phyloP scores from a whole-genome alignment of 2,329 filamentous ascomycete species.

The Stachybotrys echinatus region DNA sequence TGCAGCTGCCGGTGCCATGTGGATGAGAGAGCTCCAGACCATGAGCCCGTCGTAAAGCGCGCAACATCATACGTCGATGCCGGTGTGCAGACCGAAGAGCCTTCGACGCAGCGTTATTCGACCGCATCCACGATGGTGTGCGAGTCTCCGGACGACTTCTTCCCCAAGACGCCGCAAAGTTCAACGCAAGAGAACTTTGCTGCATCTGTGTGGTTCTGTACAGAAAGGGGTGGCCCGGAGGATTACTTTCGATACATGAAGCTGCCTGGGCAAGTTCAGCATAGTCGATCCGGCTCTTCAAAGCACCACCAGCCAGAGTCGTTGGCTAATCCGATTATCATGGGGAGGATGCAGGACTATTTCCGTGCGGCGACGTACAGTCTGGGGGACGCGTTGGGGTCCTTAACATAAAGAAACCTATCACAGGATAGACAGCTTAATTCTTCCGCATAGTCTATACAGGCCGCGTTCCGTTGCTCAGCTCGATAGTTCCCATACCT shows the following conservation, averaged over 20 bases:
- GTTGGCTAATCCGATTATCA: neutral
- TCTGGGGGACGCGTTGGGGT: neutral
- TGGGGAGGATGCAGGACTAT: neutral
- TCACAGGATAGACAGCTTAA: too few species aligned
- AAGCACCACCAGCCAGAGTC: neutral
- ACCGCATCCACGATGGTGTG: neutral
- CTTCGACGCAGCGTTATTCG: neutral
- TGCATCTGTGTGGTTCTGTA: neutral
- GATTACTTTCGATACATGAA: neutral
- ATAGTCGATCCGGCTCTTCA: neutral
- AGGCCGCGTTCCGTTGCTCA: neutral
- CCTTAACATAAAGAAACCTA: too few species aligned
- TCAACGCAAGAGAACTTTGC: neutral
- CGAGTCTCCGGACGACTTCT: neutral
- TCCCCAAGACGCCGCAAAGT: too few species aligned
- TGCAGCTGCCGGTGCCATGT: neutral
- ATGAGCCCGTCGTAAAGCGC: neutral
- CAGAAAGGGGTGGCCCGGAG: neutral
- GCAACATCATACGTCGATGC: neutral
- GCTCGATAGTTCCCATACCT: conserved; percentile 28
- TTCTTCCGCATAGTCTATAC: too few species aligned
- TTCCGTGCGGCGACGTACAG: neutral
- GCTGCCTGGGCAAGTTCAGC: neutral
- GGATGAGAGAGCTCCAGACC: neutral
- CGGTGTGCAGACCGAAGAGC: neutral